phyloP scores from a whole-genome alignment of 257 asterid genomes.

The Plectranthus barbatus region DNA sequence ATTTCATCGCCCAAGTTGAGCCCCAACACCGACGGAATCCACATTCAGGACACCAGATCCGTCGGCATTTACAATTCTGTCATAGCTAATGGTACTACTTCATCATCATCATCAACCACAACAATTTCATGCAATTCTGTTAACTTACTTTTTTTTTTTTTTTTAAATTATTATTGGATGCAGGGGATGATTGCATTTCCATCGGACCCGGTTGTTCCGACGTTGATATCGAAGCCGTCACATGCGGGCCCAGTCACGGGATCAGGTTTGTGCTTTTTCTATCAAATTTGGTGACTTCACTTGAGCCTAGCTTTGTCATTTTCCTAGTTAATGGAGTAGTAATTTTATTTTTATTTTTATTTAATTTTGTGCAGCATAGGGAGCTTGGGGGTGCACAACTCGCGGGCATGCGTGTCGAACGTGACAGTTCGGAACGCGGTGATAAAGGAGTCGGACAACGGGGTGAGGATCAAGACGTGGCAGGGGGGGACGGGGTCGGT shows the following conservation, averaged over 20 bases:
- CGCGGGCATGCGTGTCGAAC: conserved; percentile 85
- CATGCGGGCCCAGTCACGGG: conserved; percentile 98
- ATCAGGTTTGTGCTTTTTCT: conserved; percentile 54
- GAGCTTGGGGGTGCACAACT: conserved; percentile 75
- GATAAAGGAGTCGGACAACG: conserved; percentile 71
- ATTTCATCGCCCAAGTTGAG: conserved; percentile 87
- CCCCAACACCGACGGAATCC: conserved; percentile 95
- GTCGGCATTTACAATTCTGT: conserved; percentile 84
- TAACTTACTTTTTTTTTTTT: no score
- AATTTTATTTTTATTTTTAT: background rate
- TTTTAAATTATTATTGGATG: background rate
- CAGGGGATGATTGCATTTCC: conserved; percentile 96
- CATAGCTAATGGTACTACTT: conserved; percentile 54
- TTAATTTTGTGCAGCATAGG: conserved; percentile 56
- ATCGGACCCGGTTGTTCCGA: conserved; percentile 87
- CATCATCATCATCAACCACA: no score
- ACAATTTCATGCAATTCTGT: no score
- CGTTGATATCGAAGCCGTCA: conserved; percentile 71
- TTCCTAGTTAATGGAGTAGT: no score
- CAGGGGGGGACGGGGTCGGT: conserved; percentile 96
- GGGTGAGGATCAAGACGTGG: conserved; percentile 91
- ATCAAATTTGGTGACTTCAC: no score
- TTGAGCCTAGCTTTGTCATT: no score
- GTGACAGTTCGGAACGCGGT: conserved; percentile 63
- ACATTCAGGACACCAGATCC: conserved; percentile 59